Conservation (phyloP, 208 protist species). For the Leishmania mexicana region DNA sequence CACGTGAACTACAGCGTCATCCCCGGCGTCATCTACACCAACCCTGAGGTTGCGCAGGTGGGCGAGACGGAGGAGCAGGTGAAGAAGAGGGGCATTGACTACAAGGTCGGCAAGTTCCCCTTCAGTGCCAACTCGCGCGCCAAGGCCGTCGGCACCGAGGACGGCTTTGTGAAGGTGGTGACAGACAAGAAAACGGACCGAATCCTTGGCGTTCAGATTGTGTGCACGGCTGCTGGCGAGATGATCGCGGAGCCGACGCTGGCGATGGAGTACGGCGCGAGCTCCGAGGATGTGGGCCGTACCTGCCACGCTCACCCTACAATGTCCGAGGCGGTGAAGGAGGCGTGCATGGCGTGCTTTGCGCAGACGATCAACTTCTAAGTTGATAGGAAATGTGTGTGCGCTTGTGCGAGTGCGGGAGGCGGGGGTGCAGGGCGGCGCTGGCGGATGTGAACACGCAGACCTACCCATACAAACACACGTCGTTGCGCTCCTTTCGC, state of each 20-base stretch:
- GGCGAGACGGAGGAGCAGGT: slow-evolving; percentile 98
- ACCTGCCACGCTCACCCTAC: slow-evolving; percentile 99
- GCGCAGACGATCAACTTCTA: slow-evolving; percentile 99
- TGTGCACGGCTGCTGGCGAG: slow-evolving; percentile 96
- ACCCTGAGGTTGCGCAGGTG: slow-evolving; percentile 98
- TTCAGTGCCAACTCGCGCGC: slow-evolving; percentile 98
- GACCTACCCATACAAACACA: neutral
- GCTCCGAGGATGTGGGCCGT: slow-evolving; percentile 97
- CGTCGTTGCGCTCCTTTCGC: neutral
- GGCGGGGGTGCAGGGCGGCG: neutral
- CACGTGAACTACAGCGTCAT: slow-evolving; percentile 99
- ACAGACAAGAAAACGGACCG: slow-evolving; percentile 96
- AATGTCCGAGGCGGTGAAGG: slow-evolving; percentile 98
- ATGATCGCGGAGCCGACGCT: slow-evolving; percentile 98
- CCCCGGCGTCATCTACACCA: slow-evolving; percentile 99
- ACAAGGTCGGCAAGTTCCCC: slow-evolving; percentile 98
- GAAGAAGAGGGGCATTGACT: slow-evolving; percentile 92
- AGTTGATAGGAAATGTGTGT: slow-evolving; percentile 16
- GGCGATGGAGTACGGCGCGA: slow-evolving; percentile 98
- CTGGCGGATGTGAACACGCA: neutral
- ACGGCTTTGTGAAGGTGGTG: slow-evolving; percentile 98
- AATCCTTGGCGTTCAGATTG: slow-evolving; percentile 99
- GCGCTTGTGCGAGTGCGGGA: neutral
- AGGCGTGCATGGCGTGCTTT: slow-evolving; percentile 97
- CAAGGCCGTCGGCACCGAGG: slow-evolving; percentile 94